Evolutionary conservation across 345 rosid species (phyloP), one percentile per base, ranked within the genome.

Genomic region (Chamaenerion angustifolium): DNA sequence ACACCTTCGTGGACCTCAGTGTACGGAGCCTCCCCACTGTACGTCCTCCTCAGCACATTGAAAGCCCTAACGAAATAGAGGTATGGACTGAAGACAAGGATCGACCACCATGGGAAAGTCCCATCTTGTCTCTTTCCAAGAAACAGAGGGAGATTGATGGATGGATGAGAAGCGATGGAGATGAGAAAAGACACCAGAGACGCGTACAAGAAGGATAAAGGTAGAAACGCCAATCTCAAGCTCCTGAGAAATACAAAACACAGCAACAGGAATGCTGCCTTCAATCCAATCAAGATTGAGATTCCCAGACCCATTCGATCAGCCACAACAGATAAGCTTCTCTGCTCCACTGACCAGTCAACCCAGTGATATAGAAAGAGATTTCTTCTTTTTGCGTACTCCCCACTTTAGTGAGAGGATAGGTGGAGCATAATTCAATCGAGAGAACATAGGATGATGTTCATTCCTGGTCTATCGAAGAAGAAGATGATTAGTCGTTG

Each of bases 301-400:
- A 83, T 19, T 0, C 87, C 93, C 21, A 77, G 40, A 49, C 77
- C 85, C 87, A 83, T 80, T 25, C n/a, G n/a, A n/a, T n/a, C n/a
- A n/a, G n/a, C n/a, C n/a, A n/a, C n/a, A n/a, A n/a, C n/a, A n/a
- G n/a, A n/a, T n/a, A n/a, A n/a, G n/a, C n/a, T n/a, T n/a, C n/a
- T n/a, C n/a, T n/a, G n/a, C n/a, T n/a, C n/a, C n/a, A n/a, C n/a
- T n/a, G n/a, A n/a, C n/a, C n/a, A n/a, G n/a, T n/a, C n/a, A n/a
- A n/a, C n/a, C n/a, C n/a, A n/a, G n/a, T n/a, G n/a, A n/a, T n/a
- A n/a, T n/a, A n/a, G n/a, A n/a, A n/a, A n/a, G n/a, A n/a, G n/a
- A n/a, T n/a, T n/a, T n/a, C n/a, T n/a, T n/a, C n/a, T n/a, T n/a
- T n/a, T n/a, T n/a, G n/a, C n/a, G n/a, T n/a, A n/a, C n/a, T 8